Percentiles rank a stretch among this genome's conserved stretches.
These are phyloP conservation scores for Aspergillus brasiliensis DNA, from an alignment of 2,329 filamentous ascomycete species.

Conservation along the genomic window DNA sequence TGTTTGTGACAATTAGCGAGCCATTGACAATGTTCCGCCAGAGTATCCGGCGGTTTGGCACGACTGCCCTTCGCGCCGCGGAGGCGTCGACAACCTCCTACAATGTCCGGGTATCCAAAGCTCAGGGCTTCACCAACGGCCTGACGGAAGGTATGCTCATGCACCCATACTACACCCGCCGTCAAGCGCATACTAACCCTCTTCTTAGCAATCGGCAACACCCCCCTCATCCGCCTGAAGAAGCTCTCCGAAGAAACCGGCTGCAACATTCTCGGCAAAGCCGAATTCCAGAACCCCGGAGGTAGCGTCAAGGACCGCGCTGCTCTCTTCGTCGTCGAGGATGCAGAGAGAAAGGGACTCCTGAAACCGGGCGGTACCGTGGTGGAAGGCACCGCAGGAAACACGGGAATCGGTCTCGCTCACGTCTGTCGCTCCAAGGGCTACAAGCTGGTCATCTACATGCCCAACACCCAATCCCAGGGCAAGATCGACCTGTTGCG, in stretches of 20 bases:
- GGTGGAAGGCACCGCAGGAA: constrained; percentile 94
- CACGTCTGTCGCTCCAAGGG: constrained; percentile 92
- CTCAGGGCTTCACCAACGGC: constrained; percentile 76
- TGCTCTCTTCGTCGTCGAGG: constrained; percentile 87
- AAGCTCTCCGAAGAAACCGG: constrained; percentile 85
- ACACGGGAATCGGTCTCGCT: constrained; percentile 95
- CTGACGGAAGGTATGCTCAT: constrained; percentile 75
- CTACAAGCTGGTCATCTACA: constrained; percentile 97
- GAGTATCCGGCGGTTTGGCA: constrained; percentile 67
- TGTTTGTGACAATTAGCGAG: constrained; percentile 7
- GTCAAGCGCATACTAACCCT: not conserved
- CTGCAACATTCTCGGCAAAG: constrained; percentile 92
- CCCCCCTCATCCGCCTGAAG: constrained; percentile 88
- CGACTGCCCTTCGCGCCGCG: constrained; percentile 59
- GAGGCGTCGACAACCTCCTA: constrained; percentile 56
- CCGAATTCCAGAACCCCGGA: constrained; percentile 98
- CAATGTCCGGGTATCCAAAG: constrained; percentile 72
- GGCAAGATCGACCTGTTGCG: constrained; percentile 94
- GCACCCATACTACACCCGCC: too few species aligned
- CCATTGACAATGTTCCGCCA: constrained; percentile 66
- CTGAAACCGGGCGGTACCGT: constrained; percentile 87
- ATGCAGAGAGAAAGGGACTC: constrained; percentile 86
- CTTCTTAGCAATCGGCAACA: constrained; percentile 86
- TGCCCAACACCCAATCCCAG: constrained; percentile 98
- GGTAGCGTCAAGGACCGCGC: constrained; percentile 96